A percentile compares a stretch with the other conserved stretches of the same genome.
Evolutionary conservation across 805 yeast species (phyloP).

Genomic region (Yamadazyma phyllophila): DNA sequence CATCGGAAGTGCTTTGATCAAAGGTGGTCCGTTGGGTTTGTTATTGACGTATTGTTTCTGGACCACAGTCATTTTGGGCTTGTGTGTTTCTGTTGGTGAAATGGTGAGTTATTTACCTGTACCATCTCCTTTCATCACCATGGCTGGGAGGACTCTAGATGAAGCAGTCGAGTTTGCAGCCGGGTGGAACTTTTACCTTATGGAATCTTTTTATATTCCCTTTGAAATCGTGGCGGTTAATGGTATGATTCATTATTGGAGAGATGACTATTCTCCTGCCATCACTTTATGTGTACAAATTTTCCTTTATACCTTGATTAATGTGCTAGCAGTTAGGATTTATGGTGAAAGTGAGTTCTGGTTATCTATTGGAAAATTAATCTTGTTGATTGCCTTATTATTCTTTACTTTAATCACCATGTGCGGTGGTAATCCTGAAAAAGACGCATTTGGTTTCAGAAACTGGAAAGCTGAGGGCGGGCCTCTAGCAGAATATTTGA

Average conservation of each 20-base stretch:
- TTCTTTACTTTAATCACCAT: constrained; percentile 34
- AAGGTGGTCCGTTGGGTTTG: constrained; percentile 37
- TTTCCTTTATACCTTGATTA: constrained; percentile 38
- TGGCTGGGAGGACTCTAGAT: constrained; percentile 39
- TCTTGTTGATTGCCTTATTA: constrained; percentile 37
- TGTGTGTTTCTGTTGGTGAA: constrained; percentile 39
- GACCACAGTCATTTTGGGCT: constrained; percentile 30
- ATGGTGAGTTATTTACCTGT: constrained; percentile 40
- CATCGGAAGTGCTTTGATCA: constrained; percentile 19
- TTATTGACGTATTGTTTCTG: constrained; percentile 32
- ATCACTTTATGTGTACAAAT: constrained; percentile 44
- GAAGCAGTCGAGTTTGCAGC: constrained; percentile 37
- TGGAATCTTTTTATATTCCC: constrained; percentile 39
- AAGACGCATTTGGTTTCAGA: constrained; percentile 34
- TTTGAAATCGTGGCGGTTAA: constrained; percentile 50
- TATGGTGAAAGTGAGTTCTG: constrained; percentile 54
- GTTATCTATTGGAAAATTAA: constrained; percentile 39
- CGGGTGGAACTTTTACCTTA: constrained; percentile 32
- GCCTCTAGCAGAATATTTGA: constrained; percentile 36
- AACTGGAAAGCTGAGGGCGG: constrained; percentile 37
- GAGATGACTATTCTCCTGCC: constrained; percentile 48
- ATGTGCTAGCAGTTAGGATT: constrained; percentile 46
- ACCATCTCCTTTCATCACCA: constrained; percentile 36
- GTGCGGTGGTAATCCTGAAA: constrained; percentile 37
- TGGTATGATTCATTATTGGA: constrained; percentile 54